Base-by-base conservation (phyloP, 306 rosid species). In the Luffa aegyptiaca region DNA sequence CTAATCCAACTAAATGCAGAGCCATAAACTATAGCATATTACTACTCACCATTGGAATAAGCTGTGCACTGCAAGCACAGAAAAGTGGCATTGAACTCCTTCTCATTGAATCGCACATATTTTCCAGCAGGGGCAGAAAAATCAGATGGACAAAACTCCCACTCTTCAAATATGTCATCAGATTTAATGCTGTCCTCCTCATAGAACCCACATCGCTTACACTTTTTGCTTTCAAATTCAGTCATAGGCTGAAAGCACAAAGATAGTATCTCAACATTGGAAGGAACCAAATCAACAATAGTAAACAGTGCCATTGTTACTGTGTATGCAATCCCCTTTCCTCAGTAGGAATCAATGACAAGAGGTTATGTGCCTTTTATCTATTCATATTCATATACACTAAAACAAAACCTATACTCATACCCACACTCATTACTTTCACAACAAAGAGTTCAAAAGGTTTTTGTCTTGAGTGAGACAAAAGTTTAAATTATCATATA, bases 141-240 rank as follows among this genome's bases (percentile, higher is more conserved):
- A 76, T 90, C 97, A 58, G 97, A 87, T 69, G 99, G 93, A 82
- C 99, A 95, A 79, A 95, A 81, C 84, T 95, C 99, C 97, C 97
- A 93, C 80, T 95, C 99, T 0, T 93, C 97, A 83, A 86, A 95
- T 75, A 37, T 77, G 59, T 95, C 96, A 74, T 93, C 97, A 10
- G 88, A 48, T 58, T 84, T 80, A 45, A 92, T 58, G 33, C 35
- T 65, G 81, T 95, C 99, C 82, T 86, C 31, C 88, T 95, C 99
- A 65, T 91, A 95, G 80, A 95, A 76, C 75, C 99, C 99, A 83
- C 99, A 95, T 48, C 97, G 87, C 86, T 91, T 95, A 86, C 99
- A 95, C 81, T 93, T 95, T 80, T 70, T 82, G 78, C 81, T 85
- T 7, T 77, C 3, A 79, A 95, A 84, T 58, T 88, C 81, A 21